Percentiles rank a stretch among this genome's conserved stretches.
Evolutionary conservation across 2,329 filamentous ascomycete genomes (phyloP).

Genomic region (Tetracladium maxilliforme): DNA sequence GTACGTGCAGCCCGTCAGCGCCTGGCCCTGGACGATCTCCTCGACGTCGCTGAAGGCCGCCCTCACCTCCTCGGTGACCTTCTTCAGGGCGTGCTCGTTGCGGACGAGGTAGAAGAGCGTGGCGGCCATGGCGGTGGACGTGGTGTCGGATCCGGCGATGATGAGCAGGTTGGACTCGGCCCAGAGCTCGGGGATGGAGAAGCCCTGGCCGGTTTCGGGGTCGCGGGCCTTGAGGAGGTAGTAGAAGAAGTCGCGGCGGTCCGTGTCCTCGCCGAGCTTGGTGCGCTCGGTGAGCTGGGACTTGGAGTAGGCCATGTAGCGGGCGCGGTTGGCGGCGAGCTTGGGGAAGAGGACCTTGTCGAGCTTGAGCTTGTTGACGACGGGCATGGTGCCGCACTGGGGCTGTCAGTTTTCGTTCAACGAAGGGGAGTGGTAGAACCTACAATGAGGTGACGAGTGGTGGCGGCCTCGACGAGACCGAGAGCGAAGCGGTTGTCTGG

Average conservation of each 20-base stretch:
- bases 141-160: conserved; percentile 36
- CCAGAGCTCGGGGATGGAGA: conserved; percentile 53
- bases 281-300: conserved; percentile 52
- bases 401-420: conserved; percentile 2
- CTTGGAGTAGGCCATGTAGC: conserved; percentile 59
- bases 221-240: conserved; percentile 59
- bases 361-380: conserved; percentile 49
- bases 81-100: conserved; percentile 14
- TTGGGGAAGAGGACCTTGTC: conserved; percentile 54
- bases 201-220: conserved; percentile 53
- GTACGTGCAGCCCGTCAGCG: conserved; percentile 18
- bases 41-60: conserved; percentile 11
- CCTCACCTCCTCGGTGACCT: conserved; percentile 11
- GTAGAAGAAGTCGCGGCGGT: conserved; percentile 65
- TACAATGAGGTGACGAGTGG: conserved; percentile 54
- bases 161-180: conserved; percentile 57
- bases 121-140: conserved; percentile 19
- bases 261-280: conserved; percentile 40
- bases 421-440: conserved; percentile 13
- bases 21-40: conserved; percentile 17
- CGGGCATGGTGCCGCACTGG: conserved; percentile 58
- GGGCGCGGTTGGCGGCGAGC: conserved; percentile 49
- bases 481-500: conserved; percentile 50
- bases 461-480: conserved; percentile 50
- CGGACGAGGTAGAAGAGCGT: conserved; percentile 22